Evolutionary conservation across 169 alveolate species (phyloP).

Genomic region (Eimeria zaria): DNA sequence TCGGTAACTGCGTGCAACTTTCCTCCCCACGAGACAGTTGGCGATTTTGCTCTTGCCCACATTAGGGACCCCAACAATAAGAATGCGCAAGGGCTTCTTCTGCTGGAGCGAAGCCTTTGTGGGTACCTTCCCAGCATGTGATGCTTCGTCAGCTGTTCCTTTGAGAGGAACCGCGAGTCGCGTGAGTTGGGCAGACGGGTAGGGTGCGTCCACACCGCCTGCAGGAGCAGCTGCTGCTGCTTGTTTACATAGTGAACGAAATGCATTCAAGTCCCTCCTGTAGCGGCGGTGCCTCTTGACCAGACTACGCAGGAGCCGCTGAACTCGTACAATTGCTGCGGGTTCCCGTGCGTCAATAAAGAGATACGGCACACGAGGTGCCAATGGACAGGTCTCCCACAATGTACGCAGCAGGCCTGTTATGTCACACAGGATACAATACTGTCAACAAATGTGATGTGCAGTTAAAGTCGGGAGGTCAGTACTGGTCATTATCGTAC

Average conservation of each 20-base stretch:
- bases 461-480: background rate
- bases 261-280: conserved; percentile 41
- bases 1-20: conserved; percentile 89
- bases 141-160: background rate
- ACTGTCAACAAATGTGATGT: background rate
- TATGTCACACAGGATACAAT: background rate
- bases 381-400: conserved; percentile 29
- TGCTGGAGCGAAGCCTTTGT: conserved; percentile 58
- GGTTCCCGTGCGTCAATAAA: conserved; percentile 69
- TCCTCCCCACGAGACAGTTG: conserved; percentile 90
- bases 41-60: conserved; percentile 92
- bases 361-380: conserved; percentile 52
- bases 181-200: background rate
- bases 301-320: conserved; percentile 65
- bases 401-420: conserved; percentile 64
- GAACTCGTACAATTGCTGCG: conserved; percentile 61
- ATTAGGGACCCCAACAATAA: conserved; percentile 92
- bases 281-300: conserved; percentile 71
- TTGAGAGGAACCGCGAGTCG: conserved; percentile 8
- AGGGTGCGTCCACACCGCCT: background rate
- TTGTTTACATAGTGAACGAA: conserved; percentile 36
- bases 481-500: background rate
- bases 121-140: background rate
- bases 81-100: conserved; percentile 89
- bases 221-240: conserved; percentile 41